These are phyloP conservation scores for Sporobolomyces phaffii DNA, from an alignment of 768 basidiomycete genomes.

Conservation along the genomic window DNA sequence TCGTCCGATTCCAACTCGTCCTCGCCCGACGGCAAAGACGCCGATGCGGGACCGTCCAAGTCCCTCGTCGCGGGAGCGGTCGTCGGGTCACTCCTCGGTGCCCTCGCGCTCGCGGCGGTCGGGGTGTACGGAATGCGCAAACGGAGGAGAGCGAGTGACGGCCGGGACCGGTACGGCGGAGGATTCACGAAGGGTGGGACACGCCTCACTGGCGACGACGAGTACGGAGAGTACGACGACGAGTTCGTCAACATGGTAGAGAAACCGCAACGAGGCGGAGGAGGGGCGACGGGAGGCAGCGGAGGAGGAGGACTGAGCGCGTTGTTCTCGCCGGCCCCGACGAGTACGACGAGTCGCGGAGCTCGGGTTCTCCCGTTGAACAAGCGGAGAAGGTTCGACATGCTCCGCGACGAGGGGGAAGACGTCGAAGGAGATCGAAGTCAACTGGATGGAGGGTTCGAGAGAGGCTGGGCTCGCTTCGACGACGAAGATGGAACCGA, in stretches of 20 bases:
- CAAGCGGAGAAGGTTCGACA: slow-evolving; percentile 23
- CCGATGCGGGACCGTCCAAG: not conserved
- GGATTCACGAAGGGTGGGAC: not conserved
- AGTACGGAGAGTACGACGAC: not conserved
- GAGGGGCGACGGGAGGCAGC: too few species aligned
- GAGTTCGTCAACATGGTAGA: not conserved
- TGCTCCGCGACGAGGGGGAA: slow-evolving; percentile 32
- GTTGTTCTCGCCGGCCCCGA: not conserved
- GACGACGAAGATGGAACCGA: not conserved
- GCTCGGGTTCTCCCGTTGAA: not conserved
- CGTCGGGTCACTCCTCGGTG: slow-evolving; percentile 24
- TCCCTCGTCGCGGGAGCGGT: slow-evolving; percentile 23
- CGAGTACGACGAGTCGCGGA: not conserved
- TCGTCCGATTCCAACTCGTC: not conserved
- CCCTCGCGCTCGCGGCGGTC: slow-evolving; percentile 7
- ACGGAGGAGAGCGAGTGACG: not conserved
- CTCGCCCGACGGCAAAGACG: not conserved
- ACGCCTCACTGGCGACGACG: not conserved
- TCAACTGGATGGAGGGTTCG: not conserved
- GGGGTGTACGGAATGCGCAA: slow-evolving; percentile 6
- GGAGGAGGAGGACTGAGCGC: not conserved
- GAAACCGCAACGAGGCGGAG: not conserved
- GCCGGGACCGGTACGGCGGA: not conserved
- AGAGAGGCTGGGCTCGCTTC: slow-evolving; percentile 22
- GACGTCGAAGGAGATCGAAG: not conserved